Percentiles rank a stretch among this genome's conserved stretches.
phyloP scores from a whole-genome alignment of 805 yeast genomes.

The Wickerhamiella galacta region DNA sequence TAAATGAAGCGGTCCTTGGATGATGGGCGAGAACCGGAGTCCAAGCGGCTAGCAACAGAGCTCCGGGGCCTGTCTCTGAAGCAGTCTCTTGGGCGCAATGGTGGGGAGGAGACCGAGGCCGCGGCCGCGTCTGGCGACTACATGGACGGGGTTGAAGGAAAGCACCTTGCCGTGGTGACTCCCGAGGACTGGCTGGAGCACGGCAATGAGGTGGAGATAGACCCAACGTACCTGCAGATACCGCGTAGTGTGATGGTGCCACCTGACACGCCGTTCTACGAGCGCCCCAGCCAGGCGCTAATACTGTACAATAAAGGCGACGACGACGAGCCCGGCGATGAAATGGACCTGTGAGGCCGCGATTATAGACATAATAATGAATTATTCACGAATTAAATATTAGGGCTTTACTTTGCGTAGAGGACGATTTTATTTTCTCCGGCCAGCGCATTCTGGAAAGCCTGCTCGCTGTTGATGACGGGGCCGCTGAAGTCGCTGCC shows the following conservation, averaged over 20 bases:
- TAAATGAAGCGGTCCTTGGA: constrained; percentile 1
- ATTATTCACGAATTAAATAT: too few species aligned
- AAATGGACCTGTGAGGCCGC: too few species aligned
- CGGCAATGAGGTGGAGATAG: constrained; percentile 1
- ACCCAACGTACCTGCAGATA: constrained; percentile 1
- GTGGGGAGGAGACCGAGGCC: too few species aligned
- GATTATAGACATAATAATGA: too few species aligned
- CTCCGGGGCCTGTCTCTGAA: background rate
- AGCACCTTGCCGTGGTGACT: background rate
- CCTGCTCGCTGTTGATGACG: constrained; percentile 16
- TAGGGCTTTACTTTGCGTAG: too few species aligned
- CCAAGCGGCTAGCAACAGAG: constrained; percentile 2
- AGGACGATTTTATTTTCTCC: constrained; percentile 20
- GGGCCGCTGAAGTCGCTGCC: constrained; percentile 16
- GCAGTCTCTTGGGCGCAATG: too few species aligned
- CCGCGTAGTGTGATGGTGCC: constrained; percentile 1
- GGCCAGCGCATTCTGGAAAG: constrained; percentile 16
- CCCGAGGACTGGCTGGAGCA: background rate
- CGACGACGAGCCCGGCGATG: too few species aligned
- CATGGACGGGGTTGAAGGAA: constrained; percentile 1
- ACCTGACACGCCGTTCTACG: background rate
- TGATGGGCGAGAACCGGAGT: constrained; percentile 2
- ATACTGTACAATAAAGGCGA: too few species aligned
- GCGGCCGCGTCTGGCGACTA: too few species aligned
- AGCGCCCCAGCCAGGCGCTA: too few species aligned